Evolutionary conservation across 2,329 filamentous ascomycete genomes (phyloP), one percentile per base, ranked within the genome.

Genomic region (Aureobasidium sp.): DNA sequence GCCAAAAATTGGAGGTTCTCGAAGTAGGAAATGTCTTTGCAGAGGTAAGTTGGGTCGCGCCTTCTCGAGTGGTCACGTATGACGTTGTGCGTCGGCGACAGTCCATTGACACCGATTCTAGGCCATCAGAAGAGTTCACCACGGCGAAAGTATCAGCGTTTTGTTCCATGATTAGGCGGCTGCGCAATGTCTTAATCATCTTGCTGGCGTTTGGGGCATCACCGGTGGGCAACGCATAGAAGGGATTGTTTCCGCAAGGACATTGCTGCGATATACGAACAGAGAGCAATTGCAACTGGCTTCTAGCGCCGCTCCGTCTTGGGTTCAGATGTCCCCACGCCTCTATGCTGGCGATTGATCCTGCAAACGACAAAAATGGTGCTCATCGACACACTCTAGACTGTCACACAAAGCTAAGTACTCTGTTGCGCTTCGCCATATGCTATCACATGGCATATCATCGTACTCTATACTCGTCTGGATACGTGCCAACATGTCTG

Each of bases 91-190:
- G 37, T 19, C 32, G 47, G 54, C 61, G 40, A 60, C 45, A 48
- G n/a, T 6, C 22, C 32, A 48, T 37, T 48, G 44, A 48, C 44
- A 48, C 25, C 8, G 37, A 19, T 16, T 44, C 3, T 21, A 83
- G 81, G 83, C 93, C 47, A 96, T 97, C 62, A 86, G 93, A 58
- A 83, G 93, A 58, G 91, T 97, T 55, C 93, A 98, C 71, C 90
- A 97, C 70, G 93, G 93, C 64, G 93, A 98, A 74, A 95, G 89
- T 65, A 95, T 98, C 72, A 95, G 90, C 68, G 88, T 93, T 57
- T 79, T 98, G 48, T 98, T 98, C 71, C 85, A 90, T 67, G 35
- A 51, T 5, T 40, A 40, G 35, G 37, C 25, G 35, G 27, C n/a
- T 41, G 25, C 35, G 40, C 25, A 39, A 29, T 32, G 34, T 32